Evolutionary conservation across 176 grass and related monocot genomes (phyloP).

Genomic region (Zoysia pacifica): DNA sequence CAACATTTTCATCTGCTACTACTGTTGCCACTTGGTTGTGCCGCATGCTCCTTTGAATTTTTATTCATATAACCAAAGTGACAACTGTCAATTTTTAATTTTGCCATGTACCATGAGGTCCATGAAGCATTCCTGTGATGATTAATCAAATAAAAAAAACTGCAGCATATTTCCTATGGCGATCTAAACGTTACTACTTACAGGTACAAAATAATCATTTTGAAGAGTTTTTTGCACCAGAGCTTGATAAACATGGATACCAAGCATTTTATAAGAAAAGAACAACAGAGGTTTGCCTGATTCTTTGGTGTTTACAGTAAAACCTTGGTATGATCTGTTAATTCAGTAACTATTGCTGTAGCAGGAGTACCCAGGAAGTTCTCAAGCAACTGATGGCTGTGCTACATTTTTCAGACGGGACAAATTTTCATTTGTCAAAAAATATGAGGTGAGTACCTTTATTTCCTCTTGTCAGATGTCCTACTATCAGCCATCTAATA

Average conservation of each 20-base stretch:
- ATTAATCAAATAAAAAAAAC: neutral
- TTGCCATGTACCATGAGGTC: neutral
- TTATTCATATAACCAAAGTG: too few species aligned
- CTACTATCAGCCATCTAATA: slow-evolving; percentile 20
- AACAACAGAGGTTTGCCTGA: slow-evolving; percentile 64
- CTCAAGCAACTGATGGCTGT: slow-evolving; percentile 73
- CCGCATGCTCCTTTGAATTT: neutral
- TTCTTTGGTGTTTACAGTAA: slow-evolving; percentile 9
- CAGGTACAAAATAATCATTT: slow-evolving; percentile 91
- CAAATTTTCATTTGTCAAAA: slow-evolving; percentile 89
- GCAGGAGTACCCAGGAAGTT: slow-evolving; percentile 67
- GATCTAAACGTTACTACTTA: slow-evolving; percentile 35
- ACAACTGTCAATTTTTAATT: too few species aligned
- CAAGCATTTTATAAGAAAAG: slow-evolving; percentile 86
- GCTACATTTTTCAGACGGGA: slow-evolving; percentile 93
- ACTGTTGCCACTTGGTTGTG: neutral
- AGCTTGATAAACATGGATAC: slow-evolving; percentile 95
- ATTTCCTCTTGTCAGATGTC: slow-evolving; percentile 14
- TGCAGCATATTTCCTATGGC: neutral
- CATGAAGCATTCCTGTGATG: neutral
- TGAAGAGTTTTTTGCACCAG: slow-evolving; percentile 80
- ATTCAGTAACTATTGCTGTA: slow-evolving; percentile 4
- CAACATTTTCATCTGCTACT: neutral
- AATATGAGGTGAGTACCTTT: slow-evolving; percentile 75
- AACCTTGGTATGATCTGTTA: neutral